Evolutionary conservation across 129 eudicot species (phyloP).

Genomic region (Calendula officinalis): DNA sequence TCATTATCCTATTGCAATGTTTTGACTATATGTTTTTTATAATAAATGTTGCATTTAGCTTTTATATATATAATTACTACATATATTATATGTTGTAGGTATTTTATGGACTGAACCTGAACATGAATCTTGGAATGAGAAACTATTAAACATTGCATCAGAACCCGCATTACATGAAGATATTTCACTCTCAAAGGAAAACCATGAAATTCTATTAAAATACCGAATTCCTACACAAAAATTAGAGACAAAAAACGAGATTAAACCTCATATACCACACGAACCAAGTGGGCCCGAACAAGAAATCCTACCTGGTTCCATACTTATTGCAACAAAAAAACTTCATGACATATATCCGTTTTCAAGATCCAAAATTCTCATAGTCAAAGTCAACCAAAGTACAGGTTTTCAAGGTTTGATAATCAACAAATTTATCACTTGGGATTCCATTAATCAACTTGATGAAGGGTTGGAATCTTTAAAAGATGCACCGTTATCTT

Average conservation of each 20-base stretch:
- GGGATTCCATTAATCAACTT: constrained; percentile 60
- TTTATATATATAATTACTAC: not conserved
- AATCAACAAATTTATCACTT: constrained; percentile 64
- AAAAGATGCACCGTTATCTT: constrained; percentile 61
- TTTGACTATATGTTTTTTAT: not conserved
- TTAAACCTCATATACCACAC: constrained; percentile 25
- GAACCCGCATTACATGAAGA: constrained; percentile 17
- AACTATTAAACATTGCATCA: constrained; percentile 24
- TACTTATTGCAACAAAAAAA: constrained; percentile 71
- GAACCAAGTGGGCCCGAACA: constrained; percentile 32
- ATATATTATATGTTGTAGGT: constrained; percentile 33
- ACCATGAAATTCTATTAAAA: constrained; percentile 49
- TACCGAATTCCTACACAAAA: constrained; percentile 32
- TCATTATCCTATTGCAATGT: not conserved
- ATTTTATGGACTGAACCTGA: constrained; percentile 42
- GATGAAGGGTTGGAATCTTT: constrained; percentile 51
- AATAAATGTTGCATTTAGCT: constrained; percentile 1
- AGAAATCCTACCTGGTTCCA: constrained; percentile 51
- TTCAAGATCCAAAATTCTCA: constrained; percentile 60
- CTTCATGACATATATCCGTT: constrained; percentile 53
- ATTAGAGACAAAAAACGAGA: constrained; percentile 18
- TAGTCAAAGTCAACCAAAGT: constrained; percentile 61
- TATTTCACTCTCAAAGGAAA: constrained; percentile 25
- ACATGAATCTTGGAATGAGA: constrained; percentile 28
- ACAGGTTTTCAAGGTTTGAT: constrained; percentile 81